These are phyloP conservation scores for Moricandia arvensis DNA, from an alignment of 345 rosid genomes.

Conservation along the genomic window DNA sequence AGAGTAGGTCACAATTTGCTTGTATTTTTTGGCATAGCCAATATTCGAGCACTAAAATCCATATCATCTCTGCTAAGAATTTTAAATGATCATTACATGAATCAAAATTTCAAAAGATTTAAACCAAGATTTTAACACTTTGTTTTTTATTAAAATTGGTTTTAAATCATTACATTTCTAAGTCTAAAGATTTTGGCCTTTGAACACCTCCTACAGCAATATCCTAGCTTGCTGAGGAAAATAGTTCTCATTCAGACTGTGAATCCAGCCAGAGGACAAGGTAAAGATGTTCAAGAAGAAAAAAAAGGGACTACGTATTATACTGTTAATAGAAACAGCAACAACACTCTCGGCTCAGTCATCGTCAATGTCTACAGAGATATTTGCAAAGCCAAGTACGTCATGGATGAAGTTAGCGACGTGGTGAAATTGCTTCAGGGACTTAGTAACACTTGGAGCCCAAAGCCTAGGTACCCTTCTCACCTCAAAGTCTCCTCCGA, in stretches of 20 bases:
- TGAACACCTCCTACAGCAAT: constrained; percentile 42
- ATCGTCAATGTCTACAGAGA: not conserved
- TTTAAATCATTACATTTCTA: too few species aligned
- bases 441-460: constrained; percentile 34
- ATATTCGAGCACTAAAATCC: too few species aligned
- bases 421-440: constrained; percentile 43
- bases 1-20: too few species aligned
- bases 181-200: constrained; percentile 47
- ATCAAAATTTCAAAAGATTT: too few species aligned
- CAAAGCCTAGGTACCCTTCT: constrained; percentile 23
- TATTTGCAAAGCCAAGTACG: constrained; percentile 20
- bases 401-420: constrained; percentile 44
- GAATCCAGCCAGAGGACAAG: constrained; percentile 46
- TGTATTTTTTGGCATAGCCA: too few species aligned
- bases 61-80: too few species aligned
- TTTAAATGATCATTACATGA: too few species aligned
- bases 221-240: constrained; percentile 42
- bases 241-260: constrained; percentile 46
- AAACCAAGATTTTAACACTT: too few species aligned
- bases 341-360: constrained; percentile 29
- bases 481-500: constrained; percentile 27
- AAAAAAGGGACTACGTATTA: constrained; percentile 44
- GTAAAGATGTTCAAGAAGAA: constrained; percentile 46
- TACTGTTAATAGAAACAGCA: constrained; percentile 37
- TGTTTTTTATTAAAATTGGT: too few species aligned